Conservation (phyloP, 2,329 filamentous ascomycete genomes). For the Neopestalotiopsis rosae region DNA sequence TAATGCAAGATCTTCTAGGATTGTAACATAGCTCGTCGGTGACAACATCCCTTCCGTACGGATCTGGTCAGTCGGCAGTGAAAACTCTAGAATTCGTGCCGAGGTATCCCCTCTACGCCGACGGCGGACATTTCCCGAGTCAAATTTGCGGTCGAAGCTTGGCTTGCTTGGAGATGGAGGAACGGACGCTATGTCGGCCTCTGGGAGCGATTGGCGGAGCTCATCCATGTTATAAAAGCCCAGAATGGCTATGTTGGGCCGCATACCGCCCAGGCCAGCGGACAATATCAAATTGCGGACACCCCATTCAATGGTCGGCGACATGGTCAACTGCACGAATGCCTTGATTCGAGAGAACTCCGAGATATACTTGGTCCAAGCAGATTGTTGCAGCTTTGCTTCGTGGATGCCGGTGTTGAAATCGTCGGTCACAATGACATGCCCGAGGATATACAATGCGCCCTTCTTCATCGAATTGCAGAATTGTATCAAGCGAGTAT, state of each 20-base stretch:
- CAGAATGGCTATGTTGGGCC: conserved; percentile 84
- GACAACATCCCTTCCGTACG: conserved; percentile 72
- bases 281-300: conserved; percentile 82
- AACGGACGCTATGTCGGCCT: conserved; percentile 60
- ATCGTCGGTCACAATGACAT: conserved; percentile 86
- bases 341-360: conserved; percentile 87
- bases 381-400: conserved; percentile 78
- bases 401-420: conserved; percentile 81
- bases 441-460: conserved; percentile 81
- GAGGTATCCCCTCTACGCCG: conserved; percentile 61
- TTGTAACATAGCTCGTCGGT: conserved; percentile 77
- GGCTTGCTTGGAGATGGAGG: conserved; percentile 43
- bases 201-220: conserved; percentile 63
- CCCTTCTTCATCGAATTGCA: conserved; percentile 93
- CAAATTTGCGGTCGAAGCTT: conserved; percentile 35
- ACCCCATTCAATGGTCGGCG: conserved; percentile 84
- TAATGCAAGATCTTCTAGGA: conserved; percentile 81
- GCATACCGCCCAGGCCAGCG: conserved; percentile 84
- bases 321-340: conserved; percentile 86
- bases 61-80: conserved; percentile 73
- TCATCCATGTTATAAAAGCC: conserved; percentile 84
- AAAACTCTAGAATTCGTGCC: conserved; percentile 59
- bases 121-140: conserved; percentile 38
- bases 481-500: conserved; percentile 86
- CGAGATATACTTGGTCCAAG: conserved; percentile 83